Conservation (phyloP, 352 stramenopile genomes). For the Phytopythium kandeliae region DNA sequence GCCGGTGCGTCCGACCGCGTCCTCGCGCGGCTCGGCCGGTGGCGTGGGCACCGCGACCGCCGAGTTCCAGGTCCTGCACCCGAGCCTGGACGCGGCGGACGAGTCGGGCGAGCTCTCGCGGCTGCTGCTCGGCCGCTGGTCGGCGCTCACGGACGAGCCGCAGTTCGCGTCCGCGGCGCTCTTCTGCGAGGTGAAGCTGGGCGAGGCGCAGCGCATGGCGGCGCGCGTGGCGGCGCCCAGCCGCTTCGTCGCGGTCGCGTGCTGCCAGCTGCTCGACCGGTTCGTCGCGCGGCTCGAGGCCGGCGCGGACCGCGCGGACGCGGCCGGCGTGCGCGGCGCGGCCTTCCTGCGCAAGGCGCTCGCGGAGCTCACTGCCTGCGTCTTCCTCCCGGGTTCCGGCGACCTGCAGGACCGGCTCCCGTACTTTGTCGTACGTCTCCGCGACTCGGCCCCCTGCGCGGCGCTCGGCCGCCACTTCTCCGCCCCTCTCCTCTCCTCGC, state of each 20-base stretch:
- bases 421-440: conserved; percentile 53
- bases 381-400: conserved; percentile 34
- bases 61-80: conserved; percentile 54
- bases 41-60: background rate
- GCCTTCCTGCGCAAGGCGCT: conserved; percentile 48
- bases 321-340: conserved; percentile 6
- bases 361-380: conserved; percentile 37
- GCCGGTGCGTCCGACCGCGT: conserved; percentile 24
- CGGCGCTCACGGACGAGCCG: conserved; percentile 41
- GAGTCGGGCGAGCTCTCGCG: conserved; percentile 51
- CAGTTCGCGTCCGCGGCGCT: conserved; percentile 58
- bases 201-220: conserved; percentile 68
- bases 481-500: too few relatives aligned
- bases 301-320: background rate
- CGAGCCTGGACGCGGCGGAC: conserved; percentile 45
- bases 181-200: conserved; percentile 79
- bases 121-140: conserved; percentile 67
- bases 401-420: conserved; percentile 40
- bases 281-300: conserved; percentile 34
- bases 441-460: too few relatives aligned
- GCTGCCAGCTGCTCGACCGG: conserved; percentile 61
- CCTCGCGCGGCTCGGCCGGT: too few relatives aligned
- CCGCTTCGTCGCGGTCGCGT: conserved; percentile 67
- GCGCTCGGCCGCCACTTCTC: too few relatives aligned
- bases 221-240: conserved; percentile 69